Evolutionary conservation across 495 filamentous ascomycete genomes (phyloP).

Genomic region (Viridothelium virens): DNA sequence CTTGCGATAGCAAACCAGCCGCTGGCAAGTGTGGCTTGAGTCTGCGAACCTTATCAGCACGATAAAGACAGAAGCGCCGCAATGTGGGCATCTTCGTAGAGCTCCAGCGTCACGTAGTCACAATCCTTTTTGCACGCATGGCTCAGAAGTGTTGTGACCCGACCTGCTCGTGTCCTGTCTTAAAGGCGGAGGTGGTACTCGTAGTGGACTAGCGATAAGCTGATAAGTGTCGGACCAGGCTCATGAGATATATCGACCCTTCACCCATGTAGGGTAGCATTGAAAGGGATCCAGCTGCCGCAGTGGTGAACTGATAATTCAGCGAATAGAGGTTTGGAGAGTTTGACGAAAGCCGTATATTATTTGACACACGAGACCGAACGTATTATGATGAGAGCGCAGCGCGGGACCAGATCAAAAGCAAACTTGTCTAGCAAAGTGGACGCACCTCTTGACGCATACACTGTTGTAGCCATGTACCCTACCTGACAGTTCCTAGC

Average conservation of each 20-base stretch:
- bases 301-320: not conserved
- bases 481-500: too few relatives aligned
- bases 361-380: not conserved
- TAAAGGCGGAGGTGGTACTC: not conserved
- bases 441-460: too few relatives aligned
- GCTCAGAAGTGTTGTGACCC: not conserved
- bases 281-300: not conserved
- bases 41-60: not conserved
- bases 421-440: too few relatives aligned
- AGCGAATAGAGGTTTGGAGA: not conserved
- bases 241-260: not conserved
- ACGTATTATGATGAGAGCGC: not conserved
- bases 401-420: not conserved
- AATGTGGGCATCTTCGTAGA: not conserved
- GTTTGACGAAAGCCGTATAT: not conserved
- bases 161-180: not conserved
- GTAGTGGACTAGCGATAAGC: constrained; percentile 3
- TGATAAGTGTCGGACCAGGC: not conserved
- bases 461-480: too few relatives aligned
- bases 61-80: not conserved
- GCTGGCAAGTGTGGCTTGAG: not conserved
- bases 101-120: not conserved
- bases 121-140: not conserved
- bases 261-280: not conserved
- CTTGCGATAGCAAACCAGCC: not conserved